Conservation (phyloP, 805 yeast genomes). For the Starmera pachycereana region DNA sequence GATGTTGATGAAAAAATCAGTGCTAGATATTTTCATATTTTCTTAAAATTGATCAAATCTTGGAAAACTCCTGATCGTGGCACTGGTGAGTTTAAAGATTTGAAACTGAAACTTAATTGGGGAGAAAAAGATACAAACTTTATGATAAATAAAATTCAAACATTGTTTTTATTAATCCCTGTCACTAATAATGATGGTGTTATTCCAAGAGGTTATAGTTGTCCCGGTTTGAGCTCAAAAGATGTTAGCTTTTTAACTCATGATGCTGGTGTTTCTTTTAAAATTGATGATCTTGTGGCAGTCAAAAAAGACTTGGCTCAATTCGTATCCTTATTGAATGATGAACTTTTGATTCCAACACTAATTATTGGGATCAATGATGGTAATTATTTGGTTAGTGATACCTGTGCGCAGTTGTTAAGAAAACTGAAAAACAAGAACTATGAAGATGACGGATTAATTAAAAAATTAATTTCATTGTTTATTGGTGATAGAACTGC, state of each 20-base stretch:
- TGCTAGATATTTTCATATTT: slow-evolving; percentile 52
- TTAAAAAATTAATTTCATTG: slow-evolving; percentile 34
- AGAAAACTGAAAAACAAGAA: slow-evolving; percentile 38
- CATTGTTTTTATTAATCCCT: slow-evolving; percentile 50
- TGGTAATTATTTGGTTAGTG: slow-evolving; percentile 42
- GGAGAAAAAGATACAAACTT: slow-evolving; percentile 32
- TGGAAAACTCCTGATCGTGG: slow-evolving; percentile 44
- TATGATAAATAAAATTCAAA: slow-evolving; percentile 37
- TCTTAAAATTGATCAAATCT: slow-evolving; percentile 39
- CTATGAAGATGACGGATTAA: slow-evolving; percentile 34
- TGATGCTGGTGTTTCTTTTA: slow-evolving; percentile 56
- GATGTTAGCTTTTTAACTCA: slow-evolving; percentile 57
- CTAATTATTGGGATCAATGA: slow-evolving; percentile 59
- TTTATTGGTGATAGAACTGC: slow-evolving; percentile 37
- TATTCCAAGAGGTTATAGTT: slow-evolving; percentile 33
- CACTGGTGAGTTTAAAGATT: slow-evolving; percentile 28
- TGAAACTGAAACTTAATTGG: slow-evolving; percentile 26
- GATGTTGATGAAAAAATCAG: slow-evolving; percentile 24
- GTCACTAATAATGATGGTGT: slow-evolving; percentile 24
- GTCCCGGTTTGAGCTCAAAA: slow-evolving; percentile 53
- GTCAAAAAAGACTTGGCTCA: slow-evolving; percentile 32
- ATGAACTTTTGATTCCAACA: slow-evolving; percentile 34
- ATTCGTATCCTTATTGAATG: slow-evolving; percentile 24
- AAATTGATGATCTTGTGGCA: slow-evolving; percentile 32
- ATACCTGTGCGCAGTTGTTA: slow-evolving; percentile 39